Evolutionary conservation across 2,329 filamentous ascomycete species (phyloP), one percentile per base, ranked within the genome.

Genomic region (Xylariaceae sp.): DNA sequence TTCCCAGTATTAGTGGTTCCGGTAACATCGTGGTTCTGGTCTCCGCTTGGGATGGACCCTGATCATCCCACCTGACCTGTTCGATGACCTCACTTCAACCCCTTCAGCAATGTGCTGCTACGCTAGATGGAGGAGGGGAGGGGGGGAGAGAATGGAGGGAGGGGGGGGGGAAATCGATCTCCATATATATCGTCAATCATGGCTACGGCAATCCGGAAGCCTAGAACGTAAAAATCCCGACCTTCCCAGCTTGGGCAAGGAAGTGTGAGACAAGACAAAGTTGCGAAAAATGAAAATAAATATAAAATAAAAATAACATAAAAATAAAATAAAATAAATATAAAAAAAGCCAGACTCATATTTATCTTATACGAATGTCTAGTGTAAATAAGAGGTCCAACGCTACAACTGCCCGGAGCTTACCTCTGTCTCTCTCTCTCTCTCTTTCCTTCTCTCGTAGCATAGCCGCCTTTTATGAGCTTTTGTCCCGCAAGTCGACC

Each of bases 51-150:
- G 19, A 19, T 19, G 56, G 54, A 59, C 58, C 58, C 58, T 58
- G 58, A 60, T 59, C 56, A 60, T 60, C 58, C 58, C 58, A 60
- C 58, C 58, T 60, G 58, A 60, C 56, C 56, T 57, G 42, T 51
- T 60, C 56, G 56, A 59, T 60, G 58, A 60, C 58, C 58, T 60
- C 58, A 59, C 56, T 19, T 19, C 19, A 19, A 19, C 19, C 19
- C 19, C 54, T 51, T 56, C 54, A 41, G 47, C 51, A 42, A 6
- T 46, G 47, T 19, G 50, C 47, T 54, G 51, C 45, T 35, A 45
- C 43, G 32, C 43, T 45, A n/a, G 29, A 11, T 31, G 19, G 11
- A 11, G 35, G 8, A 6, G 19, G 19, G 19, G 19, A 19, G 19
- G 19, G 19, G 19, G 19, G 19, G 19, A 19, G 19, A 19, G 19